Conservation (phyloP, 352 stramenopile species). For the Phytophthora cactorum region DNA sequence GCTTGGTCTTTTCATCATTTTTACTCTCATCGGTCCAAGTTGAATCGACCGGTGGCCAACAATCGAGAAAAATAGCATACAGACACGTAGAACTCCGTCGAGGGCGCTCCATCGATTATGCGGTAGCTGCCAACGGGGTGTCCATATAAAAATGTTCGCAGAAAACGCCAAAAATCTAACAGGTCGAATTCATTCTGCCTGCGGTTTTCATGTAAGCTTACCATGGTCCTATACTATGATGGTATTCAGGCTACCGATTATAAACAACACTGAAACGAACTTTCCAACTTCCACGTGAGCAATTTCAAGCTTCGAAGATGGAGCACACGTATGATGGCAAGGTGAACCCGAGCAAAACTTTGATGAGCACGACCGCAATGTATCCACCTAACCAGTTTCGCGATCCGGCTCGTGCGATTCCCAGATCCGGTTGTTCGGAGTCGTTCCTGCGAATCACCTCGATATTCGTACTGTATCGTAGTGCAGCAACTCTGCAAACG, state of each 20-base stretch:
- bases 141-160: slow-evolving; percentile 23
- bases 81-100: slow-evolving; percentile 11
- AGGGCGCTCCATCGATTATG: slow-evolving; percentile 2
- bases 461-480: too few species aligned
- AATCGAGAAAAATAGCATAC: slow-evolving; percentile 26
- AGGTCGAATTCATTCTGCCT: neutral
- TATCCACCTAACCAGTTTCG: neutral
- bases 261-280: too few species aligned
- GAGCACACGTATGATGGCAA: too few species aligned
- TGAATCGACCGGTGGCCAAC: slow-evolving; percentile 1
- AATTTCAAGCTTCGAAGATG: too few species aligned
- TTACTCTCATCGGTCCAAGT: slow-evolving; percentile 11
- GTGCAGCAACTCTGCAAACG: neutral
- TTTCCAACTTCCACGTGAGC: too few species aligned
- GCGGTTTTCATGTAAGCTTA: neutral
- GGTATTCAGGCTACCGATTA: too few species aligned
- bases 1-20: slow-evolving; percentile 22
- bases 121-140: neutral
- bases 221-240: too few species aligned
- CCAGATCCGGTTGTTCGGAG: neutral
- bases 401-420: neutral
- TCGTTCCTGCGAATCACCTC: neutral
- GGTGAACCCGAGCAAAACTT: neutral
- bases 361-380: neutral
- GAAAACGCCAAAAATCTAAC: neutral